Base-by-base conservation (phyloP, 129 eudicot species). In the Chrysanthemum makinoi region DNA sequence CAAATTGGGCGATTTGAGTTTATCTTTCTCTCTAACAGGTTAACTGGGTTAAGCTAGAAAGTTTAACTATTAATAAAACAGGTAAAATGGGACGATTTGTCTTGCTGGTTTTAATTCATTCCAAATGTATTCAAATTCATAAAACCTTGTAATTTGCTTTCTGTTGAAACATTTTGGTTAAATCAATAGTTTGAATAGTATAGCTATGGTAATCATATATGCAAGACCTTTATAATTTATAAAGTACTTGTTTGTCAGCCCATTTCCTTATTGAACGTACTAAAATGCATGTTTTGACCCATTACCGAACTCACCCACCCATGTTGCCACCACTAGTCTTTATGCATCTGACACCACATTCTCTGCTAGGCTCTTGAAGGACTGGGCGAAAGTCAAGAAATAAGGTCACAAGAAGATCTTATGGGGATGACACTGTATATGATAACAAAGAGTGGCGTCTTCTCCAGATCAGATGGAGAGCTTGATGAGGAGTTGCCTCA, bases 291-390 rank as follows among this genome's bases (percentile, higher is more conserved):
- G 3, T 20, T 14, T 72, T 44, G 47, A 24, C 47, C 13, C 26
- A 46, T 59, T 69, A 69, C 74, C 46, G 2, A 51, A 51, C 28
- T n/a, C n/a, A 4, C 28, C 30, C 24, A 10, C 13, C 11, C 15
- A 3, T 49, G 33, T 53, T 68, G 62, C 48, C 33, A 16, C 26
- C 10, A 17, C 24, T 33, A 70, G 20, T 71, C 54, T 18, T 53
- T 14, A 69, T 20, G 5, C 26, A 39, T 64, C 52, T 9, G 20
- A 18, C 28, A 35, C 43, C 22, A 17, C 56, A 66, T 10, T 56
- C 11, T 73, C 48, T 69, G 65, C 18, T 73, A 94, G 98, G 99
- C 99, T 70, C 90, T 94, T 81, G 99, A 90, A 87, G 99, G 97
- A 54, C 53, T 94, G 59, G 97, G 95, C 14, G 97, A 85, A 68